A percentile compares a stretch with the other conserved stretches of the same genome.
Evolutionary conservation across 2,329 filamentous ascomycete genomes (phyloP).

Genomic region (Grosmannia clavigera): DNA sequence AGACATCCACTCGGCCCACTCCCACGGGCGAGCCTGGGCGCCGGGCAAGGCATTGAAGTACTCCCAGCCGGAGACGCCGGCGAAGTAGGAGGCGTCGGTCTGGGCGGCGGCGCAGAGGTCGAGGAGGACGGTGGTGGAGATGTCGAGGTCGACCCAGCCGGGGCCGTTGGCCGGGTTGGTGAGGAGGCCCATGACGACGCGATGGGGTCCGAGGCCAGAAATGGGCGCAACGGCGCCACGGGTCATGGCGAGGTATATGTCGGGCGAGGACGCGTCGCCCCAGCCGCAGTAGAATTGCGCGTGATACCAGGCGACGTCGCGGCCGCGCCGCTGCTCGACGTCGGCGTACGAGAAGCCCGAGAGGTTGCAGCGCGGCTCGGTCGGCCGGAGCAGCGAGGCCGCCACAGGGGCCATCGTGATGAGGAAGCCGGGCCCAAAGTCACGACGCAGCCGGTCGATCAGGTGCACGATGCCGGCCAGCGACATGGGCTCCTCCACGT

Average conservation of each 20-base stretch:
- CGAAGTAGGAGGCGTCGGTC: conserved; percentile 32
- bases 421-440: conserved; percentile 56
- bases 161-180: conserved; percentile 61
- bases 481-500: conserved; percentile 63
- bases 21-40: conserved; percentile 48
- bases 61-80: conserved; percentile 79
- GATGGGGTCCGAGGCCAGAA: conserved; percentile 55
- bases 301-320: conserved; percentile 67
- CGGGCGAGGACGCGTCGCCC: conserved; percentile 48
- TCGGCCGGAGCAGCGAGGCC: conserved; percentile 49
- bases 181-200: conserved; percentile 62
- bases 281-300: conserved; percentile 78
- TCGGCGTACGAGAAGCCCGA: conserved; percentile 65
- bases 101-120: conserved; percentile 26
- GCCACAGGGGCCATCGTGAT: conserved; percentile 71
- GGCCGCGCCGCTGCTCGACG: conserved; percentile 51
- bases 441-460: conserved; percentile 49
- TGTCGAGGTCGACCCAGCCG: conserved; percentile 49
- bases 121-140: conserved; percentile 41
- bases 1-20: conserved; percentile 60
- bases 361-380: conserved; percentile 47
- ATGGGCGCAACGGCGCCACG: conserved; percentile 39
- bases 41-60: conserved; percentile 64
- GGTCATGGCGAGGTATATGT: conserved; percentile 32
- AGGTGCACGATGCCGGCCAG: conserved; percentile 49